These are phyloP conservation scores for Clarireedia hainanense DNA, from an alignment of 2,329 filamentous ascomycete genomes.

Conservation along the genomic window DNA sequence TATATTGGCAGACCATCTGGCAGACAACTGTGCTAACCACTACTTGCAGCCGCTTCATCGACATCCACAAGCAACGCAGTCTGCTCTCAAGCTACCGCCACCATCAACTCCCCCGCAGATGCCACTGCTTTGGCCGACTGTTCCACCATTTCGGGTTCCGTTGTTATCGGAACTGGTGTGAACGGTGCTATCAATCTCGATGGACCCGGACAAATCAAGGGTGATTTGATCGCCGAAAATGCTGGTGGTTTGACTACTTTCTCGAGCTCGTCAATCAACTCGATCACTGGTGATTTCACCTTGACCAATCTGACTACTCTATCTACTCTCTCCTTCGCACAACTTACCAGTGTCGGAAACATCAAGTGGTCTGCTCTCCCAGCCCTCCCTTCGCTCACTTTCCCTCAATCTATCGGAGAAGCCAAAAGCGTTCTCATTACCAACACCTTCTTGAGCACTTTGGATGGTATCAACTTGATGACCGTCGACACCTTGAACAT, in stretches of 20 bases:
- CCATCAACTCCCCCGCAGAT: conserved; percentile 27
- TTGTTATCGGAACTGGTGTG: conserved; percentile 29
- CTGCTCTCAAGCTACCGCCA: conserved; percentile 26
- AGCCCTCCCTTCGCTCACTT: conserved; percentile 48
- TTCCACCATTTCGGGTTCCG: conserved; percentile 26
- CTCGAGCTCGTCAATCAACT: conserved; percentile 49
- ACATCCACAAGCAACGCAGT: conserved; percentile 6
- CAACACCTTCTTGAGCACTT: conserved; percentile 75
- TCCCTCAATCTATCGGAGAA: conserved; percentile 54
- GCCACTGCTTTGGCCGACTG: conserved; percentile 23
- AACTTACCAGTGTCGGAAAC: conserved; percentile 55
- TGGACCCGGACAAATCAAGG: conserved; percentile 49
- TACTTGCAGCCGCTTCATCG: neutral
- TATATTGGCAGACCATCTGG: neutral
- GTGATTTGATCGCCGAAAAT: conserved; percentile 52
- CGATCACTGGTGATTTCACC: conserved; percentile 62
- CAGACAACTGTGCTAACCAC: neutral
- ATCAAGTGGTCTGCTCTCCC: conserved; percentile 70
- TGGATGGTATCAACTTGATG: conserved; percentile 74
- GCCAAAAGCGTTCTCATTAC: conserved; percentile 65
- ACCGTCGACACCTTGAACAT: conserved; percentile 69
- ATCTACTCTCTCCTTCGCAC: conserved; percentile 56
- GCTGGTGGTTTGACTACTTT: conserved; percentile 57
- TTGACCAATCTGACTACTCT: conserved; percentile 64
- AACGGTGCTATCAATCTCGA: conserved; percentile 45